Base-by-base conservation (phyloP, 2,329 filamentous ascomycete genomes). In the Polytolypa hystricis region DNA sequence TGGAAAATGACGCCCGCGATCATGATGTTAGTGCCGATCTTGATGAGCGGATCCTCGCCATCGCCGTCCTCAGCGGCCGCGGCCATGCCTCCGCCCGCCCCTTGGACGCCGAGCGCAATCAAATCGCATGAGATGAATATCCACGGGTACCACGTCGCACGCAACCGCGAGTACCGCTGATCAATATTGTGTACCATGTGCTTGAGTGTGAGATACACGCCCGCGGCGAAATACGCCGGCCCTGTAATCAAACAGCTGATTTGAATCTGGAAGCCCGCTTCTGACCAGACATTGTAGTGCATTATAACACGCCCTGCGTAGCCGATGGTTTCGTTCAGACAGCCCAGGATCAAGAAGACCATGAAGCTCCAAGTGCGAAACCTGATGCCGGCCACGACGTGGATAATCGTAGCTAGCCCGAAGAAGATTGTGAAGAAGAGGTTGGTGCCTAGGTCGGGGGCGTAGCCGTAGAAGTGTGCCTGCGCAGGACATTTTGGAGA, bases 1-100 rank as follows among this genome's bases (percentile, higher is more conserved):
- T 81, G 77, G 51, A 71, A 73, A n/a, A 64, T 53, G 0, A 81
- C 66, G 20, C 78, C 78, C 4, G 73, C 73, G n/a, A 81, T 65
- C 68, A 77, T 77, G 56, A 80, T 70, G 50, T 79, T 61, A 43
- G 70, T 66, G n/a, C 74, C 77, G n/a, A n/a, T n/a, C n/a, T n/a
- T n/a, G n/a, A n/a, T n/a, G 0, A 49, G 45, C 1, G 57, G 42
- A 9, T 58, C 46, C 10, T 52, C 51, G 4, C 58, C 38, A 30
- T 60, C 45, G 35, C 62, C 51, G 33, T 62, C 33, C 20, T 51
- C 39, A 11, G 66, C 60, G 9, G 60, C 51, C 5, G 67, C 61
- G 17, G 70, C 65, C 35, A 78, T 50, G 19, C 61, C 73, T n/a
- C 74, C 76, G 28, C 77, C 77, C 0, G 64, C 59, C 3, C 70